Percentiles rank a stretch among this genome's conserved stretches.
Conservation (phyloP, 1,284 basidiomycete species). For the Phellinidium pouzarii region DNA sequence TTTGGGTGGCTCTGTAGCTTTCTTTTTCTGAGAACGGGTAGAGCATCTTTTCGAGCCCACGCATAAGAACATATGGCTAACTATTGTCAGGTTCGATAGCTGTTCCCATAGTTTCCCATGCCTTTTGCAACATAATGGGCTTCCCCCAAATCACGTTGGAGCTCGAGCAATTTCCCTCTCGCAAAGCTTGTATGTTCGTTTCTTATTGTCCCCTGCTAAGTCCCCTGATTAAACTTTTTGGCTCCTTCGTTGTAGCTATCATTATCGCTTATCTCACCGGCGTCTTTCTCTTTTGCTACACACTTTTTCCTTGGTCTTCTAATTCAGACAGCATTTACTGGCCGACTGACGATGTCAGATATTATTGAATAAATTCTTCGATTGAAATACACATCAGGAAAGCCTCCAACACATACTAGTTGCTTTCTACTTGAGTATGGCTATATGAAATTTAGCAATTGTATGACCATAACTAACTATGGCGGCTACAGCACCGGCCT, state of each 20-base stretch:
- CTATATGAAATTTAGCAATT: too few species aligned
- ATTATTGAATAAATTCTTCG: neutral
- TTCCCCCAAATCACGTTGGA: slow-evolving; percentile 51
- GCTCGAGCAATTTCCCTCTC: slow-evolving; percentile 30
- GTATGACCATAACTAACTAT: too few species aligned
- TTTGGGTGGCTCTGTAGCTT: slow-evolving; percentile 90
- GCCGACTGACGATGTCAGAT: neutral
- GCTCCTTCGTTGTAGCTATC: slow-evolving; percentile 36
- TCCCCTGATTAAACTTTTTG: neutral
- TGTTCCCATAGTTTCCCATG: slow-evolving; percentile 66
- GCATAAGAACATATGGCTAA: neutral
- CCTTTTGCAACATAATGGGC: slow-evolving; percentile 94
- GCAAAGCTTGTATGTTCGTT: slow-evolving; percentile 32
- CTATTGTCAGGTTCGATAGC: slow-evolving; percentile 28
- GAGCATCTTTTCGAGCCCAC: slow-evolving; percentile 28
- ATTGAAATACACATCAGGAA: neutral
- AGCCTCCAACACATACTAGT: too few species aligned
- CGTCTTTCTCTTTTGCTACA: slow-evolving; percentile 37
- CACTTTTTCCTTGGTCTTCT: slow-evolving; percentile 25
- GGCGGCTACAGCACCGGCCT: too few species aligned
- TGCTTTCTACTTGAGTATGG: too few species aligned
- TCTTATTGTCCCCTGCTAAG: slow-evolving; percentile 14
- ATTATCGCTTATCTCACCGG: slow-evolving; percentile 41
- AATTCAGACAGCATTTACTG: slow-evolving; percentile 13
- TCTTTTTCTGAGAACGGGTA: slow-evolving; percentile 77